phyloP scores from a whole-genome alignment of 768 basidiomycete genomes.

The Dioszegia crocea region DNA sequence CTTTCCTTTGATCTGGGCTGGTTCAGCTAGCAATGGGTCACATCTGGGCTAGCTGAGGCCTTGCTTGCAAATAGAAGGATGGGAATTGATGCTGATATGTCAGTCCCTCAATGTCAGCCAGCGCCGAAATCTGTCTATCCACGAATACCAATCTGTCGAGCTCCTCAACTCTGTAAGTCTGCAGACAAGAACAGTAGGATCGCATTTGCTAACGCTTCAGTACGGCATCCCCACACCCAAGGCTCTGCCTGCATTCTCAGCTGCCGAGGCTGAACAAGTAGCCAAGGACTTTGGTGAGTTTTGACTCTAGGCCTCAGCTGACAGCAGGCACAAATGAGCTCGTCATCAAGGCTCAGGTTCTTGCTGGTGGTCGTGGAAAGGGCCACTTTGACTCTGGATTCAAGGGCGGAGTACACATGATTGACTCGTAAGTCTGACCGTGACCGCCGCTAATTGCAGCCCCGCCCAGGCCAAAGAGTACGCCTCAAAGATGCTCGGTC shows the following conservation, averaged over 20 bases:
- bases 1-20: background rate
- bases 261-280: slow-evolving; percentile 82
- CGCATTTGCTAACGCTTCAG: slow-evolving; percentile 55
- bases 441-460: slow-evolving; percentile 50
- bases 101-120: slow-evolving; percentile 51
- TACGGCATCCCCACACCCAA: slow-evolving; percentile 95
- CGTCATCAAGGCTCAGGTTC: slow-evolving; percentile 97
- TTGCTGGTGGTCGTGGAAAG: slow-evolving; percentile 97
- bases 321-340: slow-evolving; percentile 61
- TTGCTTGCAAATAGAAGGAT: background rate
- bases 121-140: slow-evolving; percentile 89
- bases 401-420: slow-evolving; percentile 94
- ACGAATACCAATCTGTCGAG: slow-evolving; percentile 95
- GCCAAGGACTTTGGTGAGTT: slow-evolving; percentile 78
- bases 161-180: slow-evolving; percentile 78
- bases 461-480: slow-evolving; percentile 82
- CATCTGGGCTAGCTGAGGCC: too few species aligned
- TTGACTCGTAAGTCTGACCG: slow-evolving; percentile 63
- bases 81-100: background rate
- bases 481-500: slow-evolving; percentile 88
- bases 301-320: background rate
- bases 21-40: too few species aligned
- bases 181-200: background rate
- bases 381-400: slow-evolving; percentile 88
- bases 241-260: slow-evolving; percentile 76